Percentiles rank a stretch among this genome's conserved stretches.
Evolutionary conservation across 192 early-diverging fungal genomes (phyloP).

Genomic region (Backusella mclennaniae): DNA sequence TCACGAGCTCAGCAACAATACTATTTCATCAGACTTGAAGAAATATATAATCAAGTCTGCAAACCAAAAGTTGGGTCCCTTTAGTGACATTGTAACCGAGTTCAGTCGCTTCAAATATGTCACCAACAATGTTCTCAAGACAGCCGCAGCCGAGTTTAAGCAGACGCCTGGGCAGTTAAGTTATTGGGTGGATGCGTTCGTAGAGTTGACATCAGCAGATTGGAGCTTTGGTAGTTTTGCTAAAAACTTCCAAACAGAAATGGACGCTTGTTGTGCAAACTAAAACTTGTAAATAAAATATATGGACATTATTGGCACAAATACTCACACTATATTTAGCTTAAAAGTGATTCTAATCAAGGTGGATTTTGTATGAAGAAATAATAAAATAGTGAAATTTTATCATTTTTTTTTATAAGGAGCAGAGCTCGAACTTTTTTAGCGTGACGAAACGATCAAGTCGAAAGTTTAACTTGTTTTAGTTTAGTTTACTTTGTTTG

Average conservation of each 20-base stretch:
- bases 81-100: background rate
- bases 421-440: too few species aligned
- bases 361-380: background rate
- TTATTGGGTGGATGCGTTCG: background rate
- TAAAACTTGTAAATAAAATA: background rate
- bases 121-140: background rate
- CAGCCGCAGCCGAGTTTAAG: background rate
- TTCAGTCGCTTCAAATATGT: background rate
- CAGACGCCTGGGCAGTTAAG: background rate
- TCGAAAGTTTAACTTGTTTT: too few species aligned
- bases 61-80: background rate
- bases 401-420: too few species aligned
- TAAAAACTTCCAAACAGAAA: background rate
- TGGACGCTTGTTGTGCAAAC: background rate
- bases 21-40: background rate
- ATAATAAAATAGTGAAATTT: background rate
- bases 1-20: background rate
- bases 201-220: background rate
- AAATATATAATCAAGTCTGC: background rate
- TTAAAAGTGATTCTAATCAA: background rate
- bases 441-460: too few species aligned
- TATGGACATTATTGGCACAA: background rate
- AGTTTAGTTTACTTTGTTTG: too few species aligned
- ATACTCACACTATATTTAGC: background rate
- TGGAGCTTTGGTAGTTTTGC: background rate